A percentile compares a stretch with the other conserved stretches of the same genome.
Evolutionary conservation across 208 protist genomes (phyloP).

Genomic region (Trypanosomatidae sp.): DNA sequence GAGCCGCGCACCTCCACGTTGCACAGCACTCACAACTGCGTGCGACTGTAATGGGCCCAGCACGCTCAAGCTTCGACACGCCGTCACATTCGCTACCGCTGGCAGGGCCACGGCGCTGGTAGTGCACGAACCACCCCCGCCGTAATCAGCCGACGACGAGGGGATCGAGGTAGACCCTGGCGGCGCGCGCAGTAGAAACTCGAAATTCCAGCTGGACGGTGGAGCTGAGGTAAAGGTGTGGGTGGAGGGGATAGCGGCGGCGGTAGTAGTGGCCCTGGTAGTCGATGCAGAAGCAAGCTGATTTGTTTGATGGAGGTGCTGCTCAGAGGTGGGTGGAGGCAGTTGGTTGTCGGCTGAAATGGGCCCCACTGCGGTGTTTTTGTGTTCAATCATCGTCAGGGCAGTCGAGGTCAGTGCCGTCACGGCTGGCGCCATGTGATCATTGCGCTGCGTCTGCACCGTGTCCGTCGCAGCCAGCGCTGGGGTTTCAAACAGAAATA

Average conservation of each 20-base stretch:
- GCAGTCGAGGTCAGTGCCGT: background rate
- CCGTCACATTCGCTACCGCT: background rate
- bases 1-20: background rate
- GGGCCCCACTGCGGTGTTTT: background rate
- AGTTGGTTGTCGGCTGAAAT: background rate
- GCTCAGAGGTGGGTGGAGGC: background rate
- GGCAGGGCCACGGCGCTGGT: background rate
- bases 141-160: background rate
- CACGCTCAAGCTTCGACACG: conserved; percentile 10
- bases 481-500: conserved; percentile 43
- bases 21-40: background rate
- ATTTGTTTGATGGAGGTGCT: background rate
- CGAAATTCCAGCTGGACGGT: conserved; percentile 38
- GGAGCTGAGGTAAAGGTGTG: background rate
- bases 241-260: background rate
- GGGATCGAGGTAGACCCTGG: conserved; percentile 1
- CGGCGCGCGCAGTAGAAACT: conserved; percentile 56
- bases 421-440: background rate
- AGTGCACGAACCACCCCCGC: background rate
- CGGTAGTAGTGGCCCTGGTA: background rate
- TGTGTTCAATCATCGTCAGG: background rate
- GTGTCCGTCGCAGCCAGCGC: background rate
- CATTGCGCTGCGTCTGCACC: background rate
- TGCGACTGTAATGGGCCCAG: background rate
- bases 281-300: background rate